Evolutionary conservation across 495 filamentous ascomycete species (phyloP).

Genomic region (Xylaria flabelliformis): DNA sequence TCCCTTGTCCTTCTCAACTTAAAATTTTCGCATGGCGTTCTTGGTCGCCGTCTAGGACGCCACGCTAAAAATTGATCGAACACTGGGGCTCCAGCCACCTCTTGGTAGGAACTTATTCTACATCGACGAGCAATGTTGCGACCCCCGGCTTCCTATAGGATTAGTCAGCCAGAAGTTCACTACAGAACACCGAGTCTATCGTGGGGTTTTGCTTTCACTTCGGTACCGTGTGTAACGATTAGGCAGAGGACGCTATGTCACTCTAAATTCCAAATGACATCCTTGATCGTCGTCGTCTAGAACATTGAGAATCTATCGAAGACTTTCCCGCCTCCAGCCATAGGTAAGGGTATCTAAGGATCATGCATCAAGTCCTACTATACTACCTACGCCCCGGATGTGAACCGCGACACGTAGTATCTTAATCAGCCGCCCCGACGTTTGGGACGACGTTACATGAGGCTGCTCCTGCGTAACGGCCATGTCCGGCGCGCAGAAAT

Average conservation of each 20-base stretch:
- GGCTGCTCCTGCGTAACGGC: constrained; percentile 16
- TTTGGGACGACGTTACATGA: constrained; percentile 23
- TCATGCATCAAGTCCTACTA: constrained; percentile 13
- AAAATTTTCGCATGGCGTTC: not conserved
- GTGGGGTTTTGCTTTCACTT: not conserved
- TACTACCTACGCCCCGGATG: constrained; percentile 9
- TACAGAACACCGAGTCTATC: not conserved
- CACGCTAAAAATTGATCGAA: not conserved
- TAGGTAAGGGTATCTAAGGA: not conserved
- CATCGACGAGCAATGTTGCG: not conserved
- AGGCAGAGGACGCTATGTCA: not conserved
- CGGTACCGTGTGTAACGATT: not conserved
- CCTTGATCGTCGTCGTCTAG: not conserved
- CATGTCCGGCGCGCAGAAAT: constrained; percentile 14
- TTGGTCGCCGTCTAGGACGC: not conserved
- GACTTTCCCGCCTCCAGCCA: not conserved
- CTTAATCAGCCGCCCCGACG: constrained; percentile 8
- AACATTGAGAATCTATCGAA: not conserved
- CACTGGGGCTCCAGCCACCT: not conserved
- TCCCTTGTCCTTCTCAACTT: not conserved
- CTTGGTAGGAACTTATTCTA: not conserved
- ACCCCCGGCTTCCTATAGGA: not conserved
- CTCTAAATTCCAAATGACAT: constrained; percentile 8
- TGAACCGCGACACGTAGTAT: not conserved
- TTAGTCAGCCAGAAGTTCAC: not conserved